Evolutionary conservation across 768 basidiomycete genomes (phyloP), one percentile per base, ranked within the genome.

Genomic region (Rhodotorula paludigena): DNA sequence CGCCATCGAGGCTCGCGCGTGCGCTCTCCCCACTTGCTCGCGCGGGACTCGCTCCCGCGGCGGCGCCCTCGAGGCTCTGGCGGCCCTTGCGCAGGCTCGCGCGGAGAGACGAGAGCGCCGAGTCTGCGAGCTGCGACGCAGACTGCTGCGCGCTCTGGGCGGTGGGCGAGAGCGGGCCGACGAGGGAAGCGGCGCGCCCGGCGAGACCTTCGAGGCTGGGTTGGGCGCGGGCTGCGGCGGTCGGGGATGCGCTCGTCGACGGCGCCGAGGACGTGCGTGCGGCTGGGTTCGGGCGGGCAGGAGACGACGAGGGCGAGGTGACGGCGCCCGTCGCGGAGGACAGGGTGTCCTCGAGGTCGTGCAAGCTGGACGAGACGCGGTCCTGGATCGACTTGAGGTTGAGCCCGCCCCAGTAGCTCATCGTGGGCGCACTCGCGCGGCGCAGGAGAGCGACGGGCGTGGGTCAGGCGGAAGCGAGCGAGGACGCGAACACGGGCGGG

Each of bases 41-140:
- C 33, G 66, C 65, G 10, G 25, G 9, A 14, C n/a, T 6, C 9
- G 33, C 32, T 20, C 35, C 20, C 28, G 35, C 52, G 7, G 52
- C 33, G 32, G 53, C 67, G 33, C n/a, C n/a, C 6, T 68, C 67
- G 32, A 68, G 54, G 36, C 67, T 68, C 53, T 63, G 62, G 75
- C 75, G 45, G 82, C 80, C 75, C 80, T 83, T 21, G 74, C 79
- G 36, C 82, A 75, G 35, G 84, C 85, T 85, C 78, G 86, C 89
- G 69, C 87, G 84, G 49, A 89, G 78, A 73, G 83, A 86, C 32
- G 78, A 80, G 18, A 86, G 76, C 7, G 87, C 82, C 64, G 82
- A 82, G 59, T 89, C 87, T 30, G 87, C 84, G 63, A 86, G 78
- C 63, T 85, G 84, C 39, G 80, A 76, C 11, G 86, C 81, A 11